These are phyloP conservation scores for Hanseniaspora clermontiae DNA, from an alignment of 805 yeast species.

Conservation along the genomic window DNA sequence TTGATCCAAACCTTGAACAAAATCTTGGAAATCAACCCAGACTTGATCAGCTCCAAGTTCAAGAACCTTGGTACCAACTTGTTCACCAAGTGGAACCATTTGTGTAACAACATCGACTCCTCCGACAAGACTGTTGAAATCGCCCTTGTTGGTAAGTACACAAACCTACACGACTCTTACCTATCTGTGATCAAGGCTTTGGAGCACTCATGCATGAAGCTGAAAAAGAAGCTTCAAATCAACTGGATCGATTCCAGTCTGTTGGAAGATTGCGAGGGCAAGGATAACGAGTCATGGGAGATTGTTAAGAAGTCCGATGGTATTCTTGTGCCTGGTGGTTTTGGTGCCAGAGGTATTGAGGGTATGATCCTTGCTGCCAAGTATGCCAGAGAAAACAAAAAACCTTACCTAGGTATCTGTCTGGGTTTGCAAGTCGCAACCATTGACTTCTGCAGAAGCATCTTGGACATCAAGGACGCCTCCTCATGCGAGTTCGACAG, in stretches of 20 bases:
- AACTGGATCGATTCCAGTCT: slow-evolving; percentile 94
- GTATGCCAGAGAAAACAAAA: slow-evolving; percentile 92
- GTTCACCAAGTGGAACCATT: slow-evolving; percentile 62
- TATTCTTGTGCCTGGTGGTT: slow-evolving; percentile 95
- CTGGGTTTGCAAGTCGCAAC: slow-evolving; percentile 95
- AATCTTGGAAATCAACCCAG: slow-evolving; percentile 47
- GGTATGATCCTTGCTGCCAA: slow-evolving; percentile 96
- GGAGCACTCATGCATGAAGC: slow-evolving; percentile 89
- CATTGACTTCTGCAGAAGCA: slow-evolving; percentile 78
- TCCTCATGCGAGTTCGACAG: slow-evolving; percentile 74
- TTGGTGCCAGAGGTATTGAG: slow-evolving; percentile 93
- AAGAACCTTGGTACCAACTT: slow-evolving; percentile 52
- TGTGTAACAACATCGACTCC: slow-evolving; percentile 70
- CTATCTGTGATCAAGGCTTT: slow-evolving; percentile 87
- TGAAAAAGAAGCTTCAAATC: slow-evolving; percentile 71
- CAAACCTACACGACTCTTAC: slow-evolving; percentile 88
- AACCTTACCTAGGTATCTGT: slow-evolving; percentile 94
- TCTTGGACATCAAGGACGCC: slow-evolving; percentile 53
- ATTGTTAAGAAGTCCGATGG: slow-evolving; percentile 88
- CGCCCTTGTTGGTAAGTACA: slow-evolving; percentile 95
- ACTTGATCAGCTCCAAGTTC: slow-evolving; percentile 39
- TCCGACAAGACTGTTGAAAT: slow-evolving; percentile 79
- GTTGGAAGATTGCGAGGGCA: slow-evolving; percentile 63
- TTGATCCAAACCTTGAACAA: slow-evolving; percentile 58
- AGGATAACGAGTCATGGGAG: slow-evolving; percentile 93